Conservation (phyloP, 148 eudicot species). For the Arbutus unedo region DNA sequence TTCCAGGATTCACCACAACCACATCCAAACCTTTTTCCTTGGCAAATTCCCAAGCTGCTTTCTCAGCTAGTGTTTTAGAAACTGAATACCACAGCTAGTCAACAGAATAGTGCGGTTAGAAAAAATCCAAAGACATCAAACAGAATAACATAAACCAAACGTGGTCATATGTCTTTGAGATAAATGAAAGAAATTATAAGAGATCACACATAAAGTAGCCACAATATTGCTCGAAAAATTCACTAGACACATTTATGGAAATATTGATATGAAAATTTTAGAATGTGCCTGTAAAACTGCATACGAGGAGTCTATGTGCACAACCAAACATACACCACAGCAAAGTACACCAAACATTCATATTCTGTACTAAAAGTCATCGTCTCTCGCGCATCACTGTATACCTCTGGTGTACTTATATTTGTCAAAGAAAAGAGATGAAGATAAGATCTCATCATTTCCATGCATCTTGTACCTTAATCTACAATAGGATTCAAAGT, state of each 20-base stretch:
- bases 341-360: background rate
- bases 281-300: background rate
- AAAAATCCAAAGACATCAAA: background rate
- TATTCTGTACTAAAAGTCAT: background rate
- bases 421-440: background rate
- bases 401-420: background rate
- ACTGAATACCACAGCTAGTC: slow-evolving; percentile 77
- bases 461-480: background rate
- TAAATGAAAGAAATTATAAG: background rate
- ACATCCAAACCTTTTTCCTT: slow-evolving; percentile 67
- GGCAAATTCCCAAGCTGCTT: slow-evolving; percentile 87
- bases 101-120: background rate
- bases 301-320: background rate
- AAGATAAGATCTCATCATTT: background rate
- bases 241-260: background rate
- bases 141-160: background rate
- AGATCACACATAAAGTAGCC: background rate
- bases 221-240: background rate
- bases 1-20: slow-evolving; percentile 89
- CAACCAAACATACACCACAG: background rate
- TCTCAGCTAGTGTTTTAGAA: slow-evolving; percentile 81
- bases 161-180: background rate
- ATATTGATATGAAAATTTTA: background rate
- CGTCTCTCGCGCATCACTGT: background rate
- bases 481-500: background rate